Percentiles rank a stretch among this genome's conserved stretches.
phyloP scores from a whole-genome alignment of 2,329 filamentous ascomycete species.

The Talaromyces sp. region DNA sequence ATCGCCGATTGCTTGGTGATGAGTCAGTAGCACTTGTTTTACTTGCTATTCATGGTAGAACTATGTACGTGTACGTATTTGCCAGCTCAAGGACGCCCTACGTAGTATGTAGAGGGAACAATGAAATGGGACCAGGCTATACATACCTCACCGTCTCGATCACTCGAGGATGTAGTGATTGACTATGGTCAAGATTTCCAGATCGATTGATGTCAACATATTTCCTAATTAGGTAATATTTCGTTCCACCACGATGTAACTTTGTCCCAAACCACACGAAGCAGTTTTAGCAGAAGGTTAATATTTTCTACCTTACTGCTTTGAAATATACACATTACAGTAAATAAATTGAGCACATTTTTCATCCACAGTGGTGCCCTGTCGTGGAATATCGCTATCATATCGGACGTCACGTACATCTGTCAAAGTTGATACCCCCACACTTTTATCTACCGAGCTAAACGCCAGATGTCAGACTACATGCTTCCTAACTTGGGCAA shows the following conservation, averaged over 20 bases:
- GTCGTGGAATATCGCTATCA: background rate
- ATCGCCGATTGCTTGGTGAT: conserved; percentile 4
- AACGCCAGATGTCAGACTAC: background rate
- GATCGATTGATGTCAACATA: background rate
- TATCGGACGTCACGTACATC: background rate
- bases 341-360: background rate
- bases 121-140: background rate
- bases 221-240: background rate
- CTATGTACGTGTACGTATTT: background rate
- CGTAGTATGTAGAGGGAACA: background rate
- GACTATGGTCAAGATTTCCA: background rate
- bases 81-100: background rate
- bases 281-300: too few relatives aligned
- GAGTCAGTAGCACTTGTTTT: background rate
- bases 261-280: background rate
- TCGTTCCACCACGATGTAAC: background rate
- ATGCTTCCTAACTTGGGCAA: background rate
- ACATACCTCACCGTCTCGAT: background rate
- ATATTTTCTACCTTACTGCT: background rate
- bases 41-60: background rate
- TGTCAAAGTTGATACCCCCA: background rate
- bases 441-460: background rate
- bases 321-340: background rate
- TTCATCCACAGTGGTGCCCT: background rate
- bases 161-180: background rate